Conservation (phyloP, 2,329 filamentous ascomycete genomes). For the Thielaviopsis cerberus region DNA sequence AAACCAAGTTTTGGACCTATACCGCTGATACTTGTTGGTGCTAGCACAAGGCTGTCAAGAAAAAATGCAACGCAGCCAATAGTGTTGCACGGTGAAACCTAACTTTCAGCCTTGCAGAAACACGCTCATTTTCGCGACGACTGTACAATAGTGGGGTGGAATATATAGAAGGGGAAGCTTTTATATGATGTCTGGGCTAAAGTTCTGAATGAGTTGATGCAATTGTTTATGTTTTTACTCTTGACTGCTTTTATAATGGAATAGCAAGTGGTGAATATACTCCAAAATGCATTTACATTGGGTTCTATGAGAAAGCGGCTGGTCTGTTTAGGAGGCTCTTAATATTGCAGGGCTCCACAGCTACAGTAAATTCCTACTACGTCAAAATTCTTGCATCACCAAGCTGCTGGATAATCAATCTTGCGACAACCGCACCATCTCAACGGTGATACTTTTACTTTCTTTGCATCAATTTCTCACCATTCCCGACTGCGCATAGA, state of each 20-base stretch:
- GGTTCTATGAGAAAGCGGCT: not conserved
- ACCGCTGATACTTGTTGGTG: not conserved
- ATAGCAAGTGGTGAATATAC: no score
- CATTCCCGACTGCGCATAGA: not conserved
- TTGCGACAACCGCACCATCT: not conserved
- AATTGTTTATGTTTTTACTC: no score
- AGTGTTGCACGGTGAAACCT: not conserved
- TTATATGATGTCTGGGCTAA: no score
- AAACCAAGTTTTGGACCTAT: no score
- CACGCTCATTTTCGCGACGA: not conserved
- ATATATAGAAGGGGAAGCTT: not conserved
- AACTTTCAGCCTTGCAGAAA: constrained; percentile 10
- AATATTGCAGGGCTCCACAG: not conserved
- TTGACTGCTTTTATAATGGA: no score
- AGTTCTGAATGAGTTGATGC: no score
- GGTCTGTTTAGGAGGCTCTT: not conserved
- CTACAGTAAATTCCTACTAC: not conserved
- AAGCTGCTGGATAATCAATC: not conserved
- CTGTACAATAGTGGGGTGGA: constrained; percentile 5
- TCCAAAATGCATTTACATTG: no score
- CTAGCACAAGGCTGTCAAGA: constrained; percentile 4
- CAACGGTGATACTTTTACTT: not conserved
- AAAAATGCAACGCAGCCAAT: constrained; percentile 7
- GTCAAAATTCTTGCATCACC: not conserved
- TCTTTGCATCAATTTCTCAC: not conserved